Percentiles rank a stretch among this genome's conserved stretches.
These are phyloP conservation scores for Pseudonitzschia multiseries DNA, from an alignment of 108 stramenopile genomes.

Conservation along the genomic window DNA sequence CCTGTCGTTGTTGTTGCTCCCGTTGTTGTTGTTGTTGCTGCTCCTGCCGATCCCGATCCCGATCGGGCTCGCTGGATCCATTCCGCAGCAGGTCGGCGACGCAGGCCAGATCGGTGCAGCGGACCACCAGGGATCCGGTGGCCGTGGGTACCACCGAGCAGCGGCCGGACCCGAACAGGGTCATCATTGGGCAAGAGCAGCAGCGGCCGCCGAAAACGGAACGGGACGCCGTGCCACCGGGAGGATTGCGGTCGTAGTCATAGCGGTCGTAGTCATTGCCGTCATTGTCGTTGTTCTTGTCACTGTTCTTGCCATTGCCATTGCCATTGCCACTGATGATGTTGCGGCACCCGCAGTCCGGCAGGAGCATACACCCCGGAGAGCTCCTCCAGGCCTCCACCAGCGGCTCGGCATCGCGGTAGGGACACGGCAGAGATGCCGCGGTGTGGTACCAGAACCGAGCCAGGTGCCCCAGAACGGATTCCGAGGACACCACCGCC, in stretches of 20 bases:
- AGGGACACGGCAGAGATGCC: not conserved
- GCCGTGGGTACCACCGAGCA: slow-evolving; percentile 5
- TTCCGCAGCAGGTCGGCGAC: not conserved
- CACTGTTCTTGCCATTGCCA: not conserved
- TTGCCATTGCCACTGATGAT: not conserved
- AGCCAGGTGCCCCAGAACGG: not conserved
- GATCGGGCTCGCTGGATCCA: not conserved
- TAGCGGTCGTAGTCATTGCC: not conserved
- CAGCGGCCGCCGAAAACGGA: too few relatives aligned
- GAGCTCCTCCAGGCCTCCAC: not conserved
- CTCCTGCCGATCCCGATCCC: not conserved
- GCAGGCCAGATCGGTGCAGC: not conserved
- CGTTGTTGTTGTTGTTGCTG: too few relatives aligned
- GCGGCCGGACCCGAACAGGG: not conserved
- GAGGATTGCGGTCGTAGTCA: too few relatives aligned
- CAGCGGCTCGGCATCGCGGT: not conserved
- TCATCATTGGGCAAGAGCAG: not conserved
- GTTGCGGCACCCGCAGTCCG: not conserved
- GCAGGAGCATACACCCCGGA: slow-evolving; percentile 7
- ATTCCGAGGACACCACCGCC: not conserved
- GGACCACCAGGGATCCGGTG: slow-evolving; percentile 16
- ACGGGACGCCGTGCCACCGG: too few relatives aligned
- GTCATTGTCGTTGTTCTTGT: not conserved
- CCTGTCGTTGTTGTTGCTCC: too few relatives aligned
- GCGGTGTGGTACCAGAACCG: not conserved